phyloP scores from a whole-genome alignment of 345 rosid genomes.

The Syzygium aqueum region DNA sequence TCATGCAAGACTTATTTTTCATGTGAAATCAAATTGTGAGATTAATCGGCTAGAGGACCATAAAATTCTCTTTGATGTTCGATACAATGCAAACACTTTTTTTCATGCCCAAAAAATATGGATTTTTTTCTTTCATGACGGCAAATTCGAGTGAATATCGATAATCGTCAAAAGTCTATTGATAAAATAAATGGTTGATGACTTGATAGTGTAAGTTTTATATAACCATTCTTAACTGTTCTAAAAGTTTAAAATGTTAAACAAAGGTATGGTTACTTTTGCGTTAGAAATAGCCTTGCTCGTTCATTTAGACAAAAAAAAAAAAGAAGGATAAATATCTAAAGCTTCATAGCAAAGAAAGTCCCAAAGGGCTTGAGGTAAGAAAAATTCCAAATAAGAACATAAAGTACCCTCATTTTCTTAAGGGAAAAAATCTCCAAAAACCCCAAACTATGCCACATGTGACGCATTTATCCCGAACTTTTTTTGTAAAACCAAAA shows the following conservation, averaged over 20 bases:
- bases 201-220: not conserved
- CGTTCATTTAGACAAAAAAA: not conserved
- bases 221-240: not conserved
- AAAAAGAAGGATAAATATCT: not conserved
- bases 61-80: not conserved
- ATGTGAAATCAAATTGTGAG: not conserved
- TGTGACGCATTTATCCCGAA: too few species aligned
- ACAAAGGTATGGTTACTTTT: accelerated
- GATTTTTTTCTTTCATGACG: not conserved
- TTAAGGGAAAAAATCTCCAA: too few species aligned
- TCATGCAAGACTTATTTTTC: not conserved
- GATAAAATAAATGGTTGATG: not conserved
- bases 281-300: not conserved
- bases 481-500: too few species aligned
- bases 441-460: too few species aligned
- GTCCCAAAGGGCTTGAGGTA: too few species aligned
- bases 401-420: too few species aligned
- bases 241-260: not conserved
- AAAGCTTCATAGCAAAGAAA: not conserved
- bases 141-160: not conserved
- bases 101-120: not conserved
- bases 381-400: too few species aligned
- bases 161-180: not conserved
- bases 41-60: not conserved
- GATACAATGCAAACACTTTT: not conserved